Evolutionary conservation across 495 filamentous ascomycete genomes (phyloP), one percentile per base, ranked within the genome.

Genomic region (Lasiosphaeris hirsuta): DNA sequence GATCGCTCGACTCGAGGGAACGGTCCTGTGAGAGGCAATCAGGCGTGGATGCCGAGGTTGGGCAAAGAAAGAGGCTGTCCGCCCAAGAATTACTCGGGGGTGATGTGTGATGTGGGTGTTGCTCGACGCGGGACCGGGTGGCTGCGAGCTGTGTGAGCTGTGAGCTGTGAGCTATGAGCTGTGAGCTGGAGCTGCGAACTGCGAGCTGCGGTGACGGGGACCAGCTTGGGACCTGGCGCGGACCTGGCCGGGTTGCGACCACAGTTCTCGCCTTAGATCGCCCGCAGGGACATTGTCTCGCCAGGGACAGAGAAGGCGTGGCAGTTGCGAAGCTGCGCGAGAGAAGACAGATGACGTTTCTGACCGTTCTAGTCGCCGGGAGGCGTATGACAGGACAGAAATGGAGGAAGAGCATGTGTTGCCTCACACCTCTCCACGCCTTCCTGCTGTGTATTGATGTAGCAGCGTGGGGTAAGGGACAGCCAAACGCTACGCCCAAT

Each of bases 391-490:
- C 54, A 50, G 45, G 38, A 17, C 45, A 58, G 48, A 36, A 42
- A 37, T 40, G 45, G 50, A 39, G 48, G 44, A 23, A 51, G 38
- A 44, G 48, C 47, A 59, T 59, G 57, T 54, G 57, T 59, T 59
- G 53, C 57, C 57, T 54, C 50, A 41, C 53, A 57, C 46, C 54
- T 57, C 10, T 50, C 44, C 37, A 42, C 57, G 39, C 39, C 41
- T 51, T 51, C 44, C 56, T 58, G 41, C 46, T 58, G 56, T 56
- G 42, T 55, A 14, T 58, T 58, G 56, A 58, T 58, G 46, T 52
- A 58, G 38, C 47, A 52, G 48, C 56, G 56, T 58, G 56, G 56
- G 56, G 56, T 58, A 58, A 43, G 51, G 44, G 47, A 30, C 19
- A 40, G 38, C 18, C 30, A 51, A 18, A 15, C 15, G 57, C 56